Evolutionary conservation across 1,139 yeast species (phyloP).

Genomic region (Hansenula anomala): DNA sequence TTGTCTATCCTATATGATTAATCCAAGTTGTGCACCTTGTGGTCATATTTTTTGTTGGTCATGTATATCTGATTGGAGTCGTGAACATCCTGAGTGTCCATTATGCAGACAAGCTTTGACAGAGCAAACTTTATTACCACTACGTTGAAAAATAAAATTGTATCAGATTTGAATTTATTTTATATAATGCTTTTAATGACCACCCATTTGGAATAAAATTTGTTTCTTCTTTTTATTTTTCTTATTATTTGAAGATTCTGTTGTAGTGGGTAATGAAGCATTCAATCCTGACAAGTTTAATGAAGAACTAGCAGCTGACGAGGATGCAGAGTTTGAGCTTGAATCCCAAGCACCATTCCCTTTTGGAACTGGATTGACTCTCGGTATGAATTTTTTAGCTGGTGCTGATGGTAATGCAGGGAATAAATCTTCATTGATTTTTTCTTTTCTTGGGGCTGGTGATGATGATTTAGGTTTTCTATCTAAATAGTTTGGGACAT

Average conservation of each 20-base stretch:
- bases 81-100: constrained; percentile 89
- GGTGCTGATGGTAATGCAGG: constrained; percentile 38
- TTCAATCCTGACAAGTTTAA: constrained; percentile 18
- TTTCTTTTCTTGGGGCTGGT: constrained; percentile 13
- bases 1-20: constrained; percentile 73
- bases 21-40: constrained; percentile 84
- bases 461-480: constrained; percentile 13
- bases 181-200: constrained; percentile 9
- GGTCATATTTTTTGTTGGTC: constrained; percentile 95
- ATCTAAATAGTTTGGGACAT: constrained; percentile 23
- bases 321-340: constrained; percentile 6
- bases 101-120: constrained; percentile 74
- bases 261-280: constrained; percentile 16
- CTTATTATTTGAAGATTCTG: constrained; percentile 16
- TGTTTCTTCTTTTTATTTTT: constrained; percentile 42
- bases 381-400: constrained; percentile 29
- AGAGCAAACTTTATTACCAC: constrained; percentile 71
- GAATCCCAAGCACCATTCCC: constrained; percentile 30
- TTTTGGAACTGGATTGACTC: constrained; percentile 30
- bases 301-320: constrained; percentile 10
- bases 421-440: constrained; percentile 35
- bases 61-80: constrained; percentile 85
- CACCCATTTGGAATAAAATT: constrained; percentile 39
- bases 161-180: neutral
- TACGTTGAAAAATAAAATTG: constrained; percentile 33